Conservation (phyloP, 129 eudicot species). For the Helianthus tuberosus region DNA sequence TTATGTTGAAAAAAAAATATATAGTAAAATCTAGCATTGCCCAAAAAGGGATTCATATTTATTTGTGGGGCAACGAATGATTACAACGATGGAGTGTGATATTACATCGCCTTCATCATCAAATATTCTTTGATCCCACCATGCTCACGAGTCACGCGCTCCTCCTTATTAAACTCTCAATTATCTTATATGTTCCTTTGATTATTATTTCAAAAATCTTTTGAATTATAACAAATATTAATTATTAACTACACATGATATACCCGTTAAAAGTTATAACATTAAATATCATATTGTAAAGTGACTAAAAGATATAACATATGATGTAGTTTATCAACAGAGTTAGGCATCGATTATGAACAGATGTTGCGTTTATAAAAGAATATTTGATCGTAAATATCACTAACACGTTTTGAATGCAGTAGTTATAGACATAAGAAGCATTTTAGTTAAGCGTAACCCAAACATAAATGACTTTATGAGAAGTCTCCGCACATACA, state of each 20-base stretch:
- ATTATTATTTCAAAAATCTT: not conserved
- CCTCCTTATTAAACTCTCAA: not conserved
- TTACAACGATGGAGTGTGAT: constrained; percentile 33
- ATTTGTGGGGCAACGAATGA: constrained; percentile 28
- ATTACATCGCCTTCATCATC: constrained; percentile 26
- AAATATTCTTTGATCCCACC: constrained; percentile 29
- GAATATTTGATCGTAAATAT: no score
- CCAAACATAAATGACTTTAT: no score
- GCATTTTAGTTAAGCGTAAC: no score
- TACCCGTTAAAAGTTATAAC: not conserved
- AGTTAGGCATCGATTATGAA: no score
- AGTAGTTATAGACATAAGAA: no score
- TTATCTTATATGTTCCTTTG: not conserved
- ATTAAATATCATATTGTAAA: not conserved
- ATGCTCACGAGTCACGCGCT: constrained; percentile 17
- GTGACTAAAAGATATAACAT: no score
- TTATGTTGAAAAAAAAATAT: not conserved
- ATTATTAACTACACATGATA: no score
- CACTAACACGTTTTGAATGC: no score
- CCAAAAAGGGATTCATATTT: constrained; percentile 6
- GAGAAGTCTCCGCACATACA: no score
- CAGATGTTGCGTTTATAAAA: no score
- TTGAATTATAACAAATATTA: not conserved
- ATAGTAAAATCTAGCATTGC: constrained; percentile 14
- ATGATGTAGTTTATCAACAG: no score